Evolutionary conservation across 805 yeast genomes (phyloP).

Genomic region (Blastobotrys terrestris): DNA sequence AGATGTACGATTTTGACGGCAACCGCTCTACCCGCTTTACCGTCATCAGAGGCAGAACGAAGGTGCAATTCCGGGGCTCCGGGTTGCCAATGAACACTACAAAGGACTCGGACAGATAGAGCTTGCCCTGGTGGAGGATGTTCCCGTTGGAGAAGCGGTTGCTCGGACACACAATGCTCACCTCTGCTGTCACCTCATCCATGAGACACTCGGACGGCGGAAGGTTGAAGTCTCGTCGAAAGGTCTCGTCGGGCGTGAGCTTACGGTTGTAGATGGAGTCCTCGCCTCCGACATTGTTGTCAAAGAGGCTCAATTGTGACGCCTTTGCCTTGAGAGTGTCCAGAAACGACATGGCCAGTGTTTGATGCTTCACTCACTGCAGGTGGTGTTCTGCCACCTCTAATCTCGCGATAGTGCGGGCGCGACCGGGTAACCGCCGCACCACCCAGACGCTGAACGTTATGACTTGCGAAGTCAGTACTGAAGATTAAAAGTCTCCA

Average conservation of each 20-base stretch:
- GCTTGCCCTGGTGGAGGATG: slow-evolving; percentile 36
- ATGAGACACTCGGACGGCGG: slow-evolving; percentile 66
- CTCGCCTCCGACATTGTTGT: slow-evolving; percentile 16
- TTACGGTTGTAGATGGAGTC: slow-evolving; percentile 30
- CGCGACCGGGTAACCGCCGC: background rate
- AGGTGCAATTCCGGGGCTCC: slow-evolving; percentile 61
- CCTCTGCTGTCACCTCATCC: slow-evolving; percentile 63
- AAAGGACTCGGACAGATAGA: slow-evolving; percentile 71
- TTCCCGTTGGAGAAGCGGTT: slow-evolving; percentile 18
- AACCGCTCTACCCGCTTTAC: slow-evolving; percentile 80
- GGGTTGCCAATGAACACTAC: slow-evolving; percentile 66
- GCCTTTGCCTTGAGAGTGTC: slow-evolving; percentile 42
- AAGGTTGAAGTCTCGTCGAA: slow-evolving; percentile 59
- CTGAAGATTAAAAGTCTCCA: too few species aligned
- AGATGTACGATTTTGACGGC: slow-evolving; percentile 67
- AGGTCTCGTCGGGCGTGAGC: slow-evolving; percentile 61
- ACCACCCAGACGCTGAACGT: background rate
- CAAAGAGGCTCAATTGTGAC: slow-evolving; percentile 38
- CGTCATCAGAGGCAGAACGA: slow-evolving; percentile 68
- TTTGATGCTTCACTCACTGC: background rate
- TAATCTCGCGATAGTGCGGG: background rate
- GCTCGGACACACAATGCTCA: slow-evolving; percentile 29
- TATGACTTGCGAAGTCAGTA: too few species aligned
- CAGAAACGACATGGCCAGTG: slow-evolving; percentile 39
- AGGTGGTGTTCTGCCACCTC: background rate